Base-by-base conservation (phyloP, 2,329 filamentous ascomycete genomes). In the Talaromyces sp. region DNA sequence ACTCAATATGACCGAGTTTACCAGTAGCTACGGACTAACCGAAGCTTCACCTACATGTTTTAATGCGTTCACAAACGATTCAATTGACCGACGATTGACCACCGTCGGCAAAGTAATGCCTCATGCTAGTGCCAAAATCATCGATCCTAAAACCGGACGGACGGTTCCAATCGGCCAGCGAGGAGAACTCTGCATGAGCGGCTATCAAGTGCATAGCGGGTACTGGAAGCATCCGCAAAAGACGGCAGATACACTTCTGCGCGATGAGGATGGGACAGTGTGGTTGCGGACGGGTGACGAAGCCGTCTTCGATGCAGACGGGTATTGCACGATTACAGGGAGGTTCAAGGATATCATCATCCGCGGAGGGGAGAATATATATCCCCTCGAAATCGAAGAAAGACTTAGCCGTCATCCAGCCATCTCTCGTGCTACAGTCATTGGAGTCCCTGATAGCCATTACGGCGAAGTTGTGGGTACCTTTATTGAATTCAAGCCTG, bases 321-420 rank as follows among this genome's bases (percentile, higher is more conserved):
- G 87, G 0, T 89, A 89, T 67, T 89, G 87, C 63, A 80, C 78
- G 6, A 90, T 91, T 63, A 91, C 88, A 0, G 88, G 88, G 0
- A 78, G 88, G 19, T 89, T 89, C 74, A 91, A 91, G 74, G 88
- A 91, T 60, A 89, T 91, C 36, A 89, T 91, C 59, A 91, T 91
- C 60, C 78, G 88, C 65, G 88, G 87, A 56, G 87, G 87, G 50
- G 87, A 89, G 71, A 90, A 90, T 71, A 81, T 82, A 53, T 89
- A 89, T 67, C 88, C 88, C 1, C 79, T 89, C 21, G 87, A 91
- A 68, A 89, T 90, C 60, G 88, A 91, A 71, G 86, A 89, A 69
- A 81, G 87, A 2, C 78, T 91, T n/a, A 75, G 85, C 46, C 78
- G 80, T 1, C 88, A 91, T 69, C 79, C 84, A 0, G 75, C 78